Base-by-base conservation (phyloP, 2,329 filamentous ascomycete species). In the Aspergillus niger region DNA sequence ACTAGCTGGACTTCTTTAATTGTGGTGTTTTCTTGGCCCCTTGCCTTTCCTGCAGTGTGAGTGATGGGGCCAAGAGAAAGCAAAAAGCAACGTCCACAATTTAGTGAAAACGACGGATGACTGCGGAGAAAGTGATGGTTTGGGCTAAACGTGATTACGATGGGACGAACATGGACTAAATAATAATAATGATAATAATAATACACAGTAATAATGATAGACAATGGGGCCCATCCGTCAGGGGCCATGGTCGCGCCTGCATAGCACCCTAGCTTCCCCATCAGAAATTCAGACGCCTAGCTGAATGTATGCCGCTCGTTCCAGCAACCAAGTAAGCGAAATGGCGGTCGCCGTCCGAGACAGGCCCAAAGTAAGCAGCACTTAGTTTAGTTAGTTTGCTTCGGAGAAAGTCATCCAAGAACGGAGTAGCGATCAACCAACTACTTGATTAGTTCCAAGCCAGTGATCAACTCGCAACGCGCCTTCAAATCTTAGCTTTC, bases 321-420 rank as follows among this genome's bases (percentile, higher is more conserved):
- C 26, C 47, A 60, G 60, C 55, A 63, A 60, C 51, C 43, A 17
- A 48, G 53, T 51, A 48, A 41, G 48, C 32, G 39, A 63, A 64
- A 63, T 62, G 55, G 62, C 62, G 62, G 62, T 64, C 62, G 58
- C 62, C 48, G 49, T 58, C 57, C 58, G 55, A 63, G 48, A 55
- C 32, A 58, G 49, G 52, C 30, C 52, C n/a, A 41, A 36, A 36
- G 32, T 36, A 36, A 36, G 32, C 32, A 36, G 32, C 32, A 36
- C 5, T 36, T 36, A 5, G 32, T 36, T 36, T 13, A 58, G 38
- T 30, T 28, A 55, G 24, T 49, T 51, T 20, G 53, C 50, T 44
- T 60, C 60, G 54, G 57, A 57, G 49, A 60, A 56, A 59, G 59
- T 55, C 50, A 48, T 41, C 55, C 57, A 39, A 60, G 11, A 15